Evolutionary conservation across 2,329 filamentous ascomycete genomes (phyloP), one percentile per base, ranked within the genome.

Genomic region (Cordyceps pruinosa): DNA sequence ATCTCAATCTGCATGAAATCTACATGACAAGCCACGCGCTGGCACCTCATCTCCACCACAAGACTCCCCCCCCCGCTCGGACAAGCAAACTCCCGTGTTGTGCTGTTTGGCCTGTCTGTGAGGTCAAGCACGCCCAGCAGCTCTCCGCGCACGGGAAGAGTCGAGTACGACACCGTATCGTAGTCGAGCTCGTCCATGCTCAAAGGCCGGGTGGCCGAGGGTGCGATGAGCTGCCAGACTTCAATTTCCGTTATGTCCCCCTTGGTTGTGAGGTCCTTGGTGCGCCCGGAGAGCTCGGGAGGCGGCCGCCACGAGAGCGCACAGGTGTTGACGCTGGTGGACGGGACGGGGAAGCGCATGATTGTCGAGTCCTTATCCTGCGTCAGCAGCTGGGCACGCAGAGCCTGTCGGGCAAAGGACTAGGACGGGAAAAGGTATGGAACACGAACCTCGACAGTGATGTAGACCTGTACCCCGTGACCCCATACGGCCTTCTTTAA

Each of bases 1-100:
- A 57, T 34, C 26, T 57, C 55, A 41, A 57, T 19, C 35, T 57
- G 55, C 55, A 42, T 44, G 17, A 57, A 57, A 26, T 47, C 45
- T 6, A 44, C 26, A 57, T 57, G 55, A 44, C 55, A 57, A 19
- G 35, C 55, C 46, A 57, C 55, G 12, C 55, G 55, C 37, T 57
- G 55, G 37, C 55, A 57, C 17, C 23, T 51, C 47, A 57, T 12
- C 37, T 57, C 55, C 19, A 57, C 55, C 46, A 57, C 55, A 2
- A 57, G 37, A 44, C 15, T 44, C 9, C 52, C 26, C 15, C 8
- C 26, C 25, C 39, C 45, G 46, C 25, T 52, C 4, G 55, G 55
- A 30, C 54, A 57, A n/a, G 23, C 32, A 34, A 53, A 53, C 26
- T 54, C 37, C 4, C 15, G 21, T 23, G 50, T 54, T 12, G 50